Conservation (phyloP, 768 basidiomycete species). For the Tephrocybe sp. region DNA sequence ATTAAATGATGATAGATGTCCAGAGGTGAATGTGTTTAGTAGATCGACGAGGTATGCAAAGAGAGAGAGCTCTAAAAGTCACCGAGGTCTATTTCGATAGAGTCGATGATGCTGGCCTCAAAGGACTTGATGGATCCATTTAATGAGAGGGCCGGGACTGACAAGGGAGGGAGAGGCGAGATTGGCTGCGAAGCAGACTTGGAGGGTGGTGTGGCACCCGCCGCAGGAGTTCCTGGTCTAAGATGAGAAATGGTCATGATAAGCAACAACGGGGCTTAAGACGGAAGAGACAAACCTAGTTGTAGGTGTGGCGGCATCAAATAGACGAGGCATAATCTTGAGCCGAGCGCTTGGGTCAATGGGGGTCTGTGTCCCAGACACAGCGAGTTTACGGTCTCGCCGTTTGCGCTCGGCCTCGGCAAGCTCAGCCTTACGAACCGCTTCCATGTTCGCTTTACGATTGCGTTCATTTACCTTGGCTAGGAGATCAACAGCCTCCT, state of each 20-base stretch:
- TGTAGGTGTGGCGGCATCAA: slow-evolving; percentile 46
- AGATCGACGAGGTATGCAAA: background rate
- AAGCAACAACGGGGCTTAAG: slow-evolving; percentile 3
- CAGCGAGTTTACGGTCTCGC: slow-evolving; percentile 60
- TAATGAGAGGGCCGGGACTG: slow-evolving; percentile 13
- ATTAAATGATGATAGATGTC: slow-evolving; percentile 4
- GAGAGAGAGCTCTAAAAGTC: slow-evolving; percentile 54
- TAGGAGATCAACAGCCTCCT: slow-evolving; percentile 49
- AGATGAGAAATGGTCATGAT: slow-evolving; percentile 13
- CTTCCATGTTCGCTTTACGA: slow-evolving; percentile 79
- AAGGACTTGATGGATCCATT: slow-evolving; percentile 42
- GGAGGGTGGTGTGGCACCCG: slow-evolving; percentile 30
- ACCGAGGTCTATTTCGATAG: slow-evolving; percentile 74
- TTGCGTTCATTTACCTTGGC: slow-evolving; percentile 90
- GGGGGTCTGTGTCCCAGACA: slow-evolving; percentile 38
- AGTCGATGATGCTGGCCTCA: slow-evolving; percentile 59
- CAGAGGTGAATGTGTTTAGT: background rate
- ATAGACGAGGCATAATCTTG: slow-evolving; percentile 60
- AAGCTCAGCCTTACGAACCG: slow-evolving; percentile 74
- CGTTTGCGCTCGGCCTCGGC: slow-evolving; percentile 69
- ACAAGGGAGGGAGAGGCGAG: slow-evolving; percentile 25
- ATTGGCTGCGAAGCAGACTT: slow-evolving; percentile 21
- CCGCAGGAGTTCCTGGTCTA: slow-evolving; percentile 54
- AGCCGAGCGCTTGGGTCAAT: slow-evolving; percentile 68
- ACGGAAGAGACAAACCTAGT: slow-evolving; percentile 54